Percentiles rank a stretch among this genome's conserved stretches.
Evolutionary conservation across 1,284 basidiomycete species (phyloP).

Genomic region (Puccinia horiana): DNA sequence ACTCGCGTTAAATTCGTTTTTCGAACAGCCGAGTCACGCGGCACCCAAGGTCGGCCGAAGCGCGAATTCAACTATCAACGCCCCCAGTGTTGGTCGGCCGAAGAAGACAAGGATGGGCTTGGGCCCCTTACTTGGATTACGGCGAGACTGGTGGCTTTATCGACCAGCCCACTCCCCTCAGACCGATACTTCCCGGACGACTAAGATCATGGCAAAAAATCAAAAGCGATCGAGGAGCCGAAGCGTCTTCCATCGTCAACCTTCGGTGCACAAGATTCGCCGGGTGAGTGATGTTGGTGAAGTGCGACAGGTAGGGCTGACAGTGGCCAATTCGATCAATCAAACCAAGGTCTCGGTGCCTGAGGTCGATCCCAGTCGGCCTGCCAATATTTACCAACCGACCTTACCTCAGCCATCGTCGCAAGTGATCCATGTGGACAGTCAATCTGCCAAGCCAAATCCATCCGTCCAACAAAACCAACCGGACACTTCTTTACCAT

Average conservation of each 20-base stretch:
- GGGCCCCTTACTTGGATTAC: slow-evolving; percentile 44
- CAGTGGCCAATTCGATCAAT: not conserved
- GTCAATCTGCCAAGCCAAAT: not conserved
- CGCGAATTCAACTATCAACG: not conserved
- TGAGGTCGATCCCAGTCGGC: not conserved
- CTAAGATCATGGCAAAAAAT: not conserved
- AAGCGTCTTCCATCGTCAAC: slow-evolving; percentile 15
- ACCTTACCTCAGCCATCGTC: not conserved
- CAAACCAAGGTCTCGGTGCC: not conserved
- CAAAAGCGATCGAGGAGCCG: slow-evolving; percentile 36
- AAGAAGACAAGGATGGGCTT: slow-evolving; percentile 42
- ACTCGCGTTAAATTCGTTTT: slow-evolving; percentile 26
- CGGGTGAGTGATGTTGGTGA: slow-evolving; percentile 45
- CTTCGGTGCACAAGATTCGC: slow-evolving; percentile 28
- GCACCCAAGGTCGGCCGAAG: not conserved
- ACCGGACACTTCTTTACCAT: not conserved
- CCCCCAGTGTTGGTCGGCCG: slow-evolving; percentile 6
- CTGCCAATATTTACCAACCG: not conserved
- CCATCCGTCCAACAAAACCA: not conserved
- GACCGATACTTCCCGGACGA: not conserved
- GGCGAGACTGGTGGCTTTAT: slow-evolving; percentile 44
- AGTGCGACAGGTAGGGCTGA: not conserved
- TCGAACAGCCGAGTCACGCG: slow-evolving; percentile 30
- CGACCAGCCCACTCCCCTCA: not conserved
- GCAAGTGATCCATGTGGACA: not conserved